These are phyloP conservation scores for Microsporum audouinii DNA, from an alignment of 2,329 filamentous ascomycete species.

Conservation along the genomic window DNA sequence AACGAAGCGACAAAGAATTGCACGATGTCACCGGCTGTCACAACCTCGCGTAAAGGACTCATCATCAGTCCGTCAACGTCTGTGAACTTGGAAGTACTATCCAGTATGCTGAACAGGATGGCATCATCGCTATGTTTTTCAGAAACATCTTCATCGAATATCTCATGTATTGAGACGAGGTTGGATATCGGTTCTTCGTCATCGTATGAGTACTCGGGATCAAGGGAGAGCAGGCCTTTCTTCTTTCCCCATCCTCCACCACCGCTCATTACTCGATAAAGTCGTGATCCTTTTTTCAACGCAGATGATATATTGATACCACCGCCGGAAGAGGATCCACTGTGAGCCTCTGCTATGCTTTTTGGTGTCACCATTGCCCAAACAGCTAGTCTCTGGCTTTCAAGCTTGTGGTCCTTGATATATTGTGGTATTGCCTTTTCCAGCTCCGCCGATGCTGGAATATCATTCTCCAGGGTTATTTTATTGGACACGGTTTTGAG, in stretches of 20 bases:
- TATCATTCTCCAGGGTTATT: constrained; percentile 18
- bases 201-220: constrained; percentile 26
- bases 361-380: constrained; percentile 29
- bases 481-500: constrained; percentile 31
- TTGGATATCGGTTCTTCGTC: constrained; percentile 11
- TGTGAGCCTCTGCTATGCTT: constrained; percentile 12
- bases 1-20: constrained; percentile 31
- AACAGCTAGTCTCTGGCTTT: constrained; percentile 29
- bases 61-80: constrained; percentile 22
- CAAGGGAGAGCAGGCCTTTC: constrained; percentile 32
- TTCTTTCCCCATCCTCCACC: constrained; percentile 38
- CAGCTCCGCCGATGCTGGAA: constrained; percentile 31
- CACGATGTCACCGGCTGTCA: constrained; percentile 28
- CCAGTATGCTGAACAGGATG: neutral
- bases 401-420: constrained; percentile 28
- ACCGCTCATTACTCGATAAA: constrained; percentile 34
- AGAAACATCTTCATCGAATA: constrained; percentile 16
- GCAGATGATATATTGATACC: constrained; percentile 19
- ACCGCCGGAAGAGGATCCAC: neutral
- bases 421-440: constrained; percentile 33
- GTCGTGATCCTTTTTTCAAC: constrained; percentile 25
- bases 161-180: constrained; percentile 17
- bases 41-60: constrained; percentile 30
- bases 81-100: constrained; percentile 17
- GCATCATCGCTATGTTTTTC: neutral